Evolutionary conservation across 2,329 filamentous ascomycete species (phyloP), one percentile per base, ranked within the genome.

Genomic region (Raffaelea albimanens): DNA sequence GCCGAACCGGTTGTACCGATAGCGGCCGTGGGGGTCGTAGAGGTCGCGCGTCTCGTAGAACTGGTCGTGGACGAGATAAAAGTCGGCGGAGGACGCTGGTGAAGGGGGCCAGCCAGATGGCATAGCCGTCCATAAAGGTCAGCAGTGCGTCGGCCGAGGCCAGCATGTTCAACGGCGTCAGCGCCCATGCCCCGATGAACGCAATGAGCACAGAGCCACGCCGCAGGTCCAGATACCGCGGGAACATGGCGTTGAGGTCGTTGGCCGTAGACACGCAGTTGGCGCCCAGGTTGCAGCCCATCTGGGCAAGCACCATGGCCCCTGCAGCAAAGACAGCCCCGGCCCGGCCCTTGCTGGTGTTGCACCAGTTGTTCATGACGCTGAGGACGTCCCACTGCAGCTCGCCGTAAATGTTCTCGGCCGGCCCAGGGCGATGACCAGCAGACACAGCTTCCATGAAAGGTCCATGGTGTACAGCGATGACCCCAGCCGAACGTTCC

Each of bases 391-490:
- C 53, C 54, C 54, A 56, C 18, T 46, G 41, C 1, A 44, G 55
- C 47, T 61, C 53, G 14, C 61, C 64, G 61, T 65, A 70, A 13
- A 56, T 54, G 43, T 67, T 64, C 53, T 69, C 67, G 5, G 67
- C 65, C 1, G 67, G 40, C 79, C 78, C 7, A 79, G 73, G 41
- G 78, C 9, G n/a, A 36, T 34, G 39, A 50, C 46, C 8, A 53
- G 41, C 29, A 52, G 41, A 8, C 23, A 33, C 2, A 34, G 42
- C 18, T 34, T 43, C 42, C 42, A 43, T 19, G 42, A 43, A 3
- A 43, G 29, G 25, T 29, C 42, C 11, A 23, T 43, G 22, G 40
- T 31, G 22, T 43, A 43, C 8, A 43, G 40, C 9, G 40, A 43
- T 9, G 40, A 23, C 22, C 40, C 40, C 22, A 43, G 40, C 3